These are phyloP conservation scores for Curvularia eragrostidis DNA, from an alignment of 2,329 filamentous ascomycete genomes.

Conservation along the genomic window DNA sequence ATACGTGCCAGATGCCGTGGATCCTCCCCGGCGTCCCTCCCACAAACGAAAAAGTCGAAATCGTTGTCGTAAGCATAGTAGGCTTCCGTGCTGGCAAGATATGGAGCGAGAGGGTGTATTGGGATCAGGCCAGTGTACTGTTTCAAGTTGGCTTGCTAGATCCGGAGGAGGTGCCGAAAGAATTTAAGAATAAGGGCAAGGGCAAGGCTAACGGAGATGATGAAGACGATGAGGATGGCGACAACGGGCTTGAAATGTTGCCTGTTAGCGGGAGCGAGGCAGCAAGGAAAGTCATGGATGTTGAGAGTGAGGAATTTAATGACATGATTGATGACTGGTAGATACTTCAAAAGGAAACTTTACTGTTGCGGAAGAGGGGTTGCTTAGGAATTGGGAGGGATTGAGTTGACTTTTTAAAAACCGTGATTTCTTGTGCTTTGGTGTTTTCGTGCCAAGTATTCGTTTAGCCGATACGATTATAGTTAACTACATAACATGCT, in stretches of 20 bases:
- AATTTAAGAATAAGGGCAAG: slow-evolving; percentile 20
- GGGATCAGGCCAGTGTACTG: slow-evolving; percentile 67
- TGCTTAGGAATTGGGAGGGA: not conserved
- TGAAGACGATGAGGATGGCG: slow-evolving; percentile 39
- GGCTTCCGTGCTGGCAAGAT: slow-evolving; percentile 61
- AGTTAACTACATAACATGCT: too few species aligned
- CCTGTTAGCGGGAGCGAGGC: slow-evolving; percentile 56
- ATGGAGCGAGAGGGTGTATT: slow-evolving; percentile 66
- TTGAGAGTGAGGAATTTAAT: slow-evolving; percentile 53
- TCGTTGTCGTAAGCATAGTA: slow-evolving; percentile 64
- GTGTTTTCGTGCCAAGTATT: not conserved
- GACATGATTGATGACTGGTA: slow-evolving; percentile 57
- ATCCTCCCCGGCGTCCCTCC: slow-evolving; percentile 65
- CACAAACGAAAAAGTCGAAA: slow-evolving; percentile 64
- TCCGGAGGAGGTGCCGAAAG: slow-evolving; percentile 60
- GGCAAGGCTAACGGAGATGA: slow-evolving; percentile 35
- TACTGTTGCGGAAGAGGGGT: not conserved
- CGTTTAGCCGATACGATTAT: not conserved
- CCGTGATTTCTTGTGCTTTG: not conserved
- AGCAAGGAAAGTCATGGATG: slow-evolving; percentile 56
- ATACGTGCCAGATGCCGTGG: slow-evolving; percentile 64
- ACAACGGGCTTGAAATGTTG: slow-evolving; percentile 55
- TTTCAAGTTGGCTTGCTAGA: slow-evolving; percentile 65
- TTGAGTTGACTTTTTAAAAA: not conserved
- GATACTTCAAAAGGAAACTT: not conserved